Evolutionary conservation across 129 eudicot genomes (phyloP).

Genomic region (Glebionis coronaria): DNA sequence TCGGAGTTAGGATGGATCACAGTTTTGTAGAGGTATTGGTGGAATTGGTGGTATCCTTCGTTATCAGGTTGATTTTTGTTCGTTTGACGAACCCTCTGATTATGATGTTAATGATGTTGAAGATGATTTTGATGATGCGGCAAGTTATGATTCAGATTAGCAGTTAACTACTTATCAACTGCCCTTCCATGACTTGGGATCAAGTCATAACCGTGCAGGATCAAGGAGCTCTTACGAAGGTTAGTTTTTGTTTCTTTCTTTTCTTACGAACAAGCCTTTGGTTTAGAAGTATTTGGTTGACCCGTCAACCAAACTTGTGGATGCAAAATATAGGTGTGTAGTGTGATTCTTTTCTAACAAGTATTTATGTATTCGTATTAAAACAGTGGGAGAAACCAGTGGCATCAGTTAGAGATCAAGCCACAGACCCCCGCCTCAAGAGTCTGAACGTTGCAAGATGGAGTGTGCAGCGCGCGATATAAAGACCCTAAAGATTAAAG

Average conservation of each 20-base stretch:
- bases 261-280: too few relatives aligned
- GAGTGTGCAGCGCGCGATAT: not conserved
- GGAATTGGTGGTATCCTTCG: too few relatives aligned
- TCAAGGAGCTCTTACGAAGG: constrained; percentile 17
- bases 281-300: too few relatives aligned
- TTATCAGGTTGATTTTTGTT: constrained; percentile 32
- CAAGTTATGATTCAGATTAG: constrained; percentile 39
- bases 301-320: too few relatives aligned
- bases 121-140: constrained; percentile 25
- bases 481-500: constrained; percentile 8
- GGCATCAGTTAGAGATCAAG: not conserved
- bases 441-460: not conserved
- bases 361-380: not conserved
- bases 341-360: not conserved
- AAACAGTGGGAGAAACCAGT: not conserved
- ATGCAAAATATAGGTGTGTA: too few relatives aligned
- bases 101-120: too few relatives aligned
- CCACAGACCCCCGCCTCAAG: not conserved
- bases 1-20: constrained; percentile 40
- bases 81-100: constrained; percentile 35
- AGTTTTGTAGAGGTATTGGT: too few relatives aligned
- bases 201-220: constrained; percentile 20
- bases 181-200: constrained; percentile 25
- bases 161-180: constrained; percentile 25
- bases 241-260: not conserved